Percentiles rank a stretch among this genome's conserved stretches.
Conservation (phyloP, 1,284 basidiomycete species). For the Cutaneotrichosporon mucoides region DNA sequence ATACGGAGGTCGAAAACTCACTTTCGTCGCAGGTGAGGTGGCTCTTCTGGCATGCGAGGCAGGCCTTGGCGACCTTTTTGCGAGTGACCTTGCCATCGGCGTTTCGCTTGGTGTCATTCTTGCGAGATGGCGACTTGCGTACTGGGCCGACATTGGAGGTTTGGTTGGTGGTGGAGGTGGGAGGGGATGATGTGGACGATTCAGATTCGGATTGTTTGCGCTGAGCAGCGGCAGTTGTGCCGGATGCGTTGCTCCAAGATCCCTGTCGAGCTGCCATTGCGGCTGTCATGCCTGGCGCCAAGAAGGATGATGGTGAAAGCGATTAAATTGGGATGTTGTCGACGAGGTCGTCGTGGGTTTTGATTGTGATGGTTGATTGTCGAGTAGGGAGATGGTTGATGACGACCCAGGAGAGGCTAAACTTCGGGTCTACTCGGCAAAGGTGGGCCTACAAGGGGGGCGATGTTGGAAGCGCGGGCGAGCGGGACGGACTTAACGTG, state of each 20-base stretch:
- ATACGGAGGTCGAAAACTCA: conserved; percentile 47
- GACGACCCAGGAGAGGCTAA: no score
- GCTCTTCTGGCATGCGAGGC: conserved; percentile 86
- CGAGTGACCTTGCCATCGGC: conserved; percentile 57
- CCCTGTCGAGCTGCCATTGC: background rate
- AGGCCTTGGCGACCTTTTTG: conserved; percentile 58
- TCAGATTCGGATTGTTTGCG: conserved; percentile 4
- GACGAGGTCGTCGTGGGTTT: background rate
- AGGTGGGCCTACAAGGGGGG: no score
- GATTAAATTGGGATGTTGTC: no score
- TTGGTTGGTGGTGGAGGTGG: background rate
- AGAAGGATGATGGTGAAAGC: background rate
- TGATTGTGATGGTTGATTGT: background rate
- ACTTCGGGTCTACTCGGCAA: no score
- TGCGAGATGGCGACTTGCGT: conserved; percentile 1
- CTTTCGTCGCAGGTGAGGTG: conserved; percentile 97
- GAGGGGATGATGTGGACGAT: background rate
- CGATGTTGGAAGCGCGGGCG: no score
- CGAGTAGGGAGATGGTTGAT: background rate
- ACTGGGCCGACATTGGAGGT: background rate
- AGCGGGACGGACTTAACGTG: no score
- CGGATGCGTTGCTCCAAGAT: background rate
- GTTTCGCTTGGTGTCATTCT: conserved; percentile 3
- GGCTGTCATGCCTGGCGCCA: background rate
- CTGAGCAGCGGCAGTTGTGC: background rate